Conservation (phyloP, 345 rosid genomes). For the Gossypium raimondii region DNA sequence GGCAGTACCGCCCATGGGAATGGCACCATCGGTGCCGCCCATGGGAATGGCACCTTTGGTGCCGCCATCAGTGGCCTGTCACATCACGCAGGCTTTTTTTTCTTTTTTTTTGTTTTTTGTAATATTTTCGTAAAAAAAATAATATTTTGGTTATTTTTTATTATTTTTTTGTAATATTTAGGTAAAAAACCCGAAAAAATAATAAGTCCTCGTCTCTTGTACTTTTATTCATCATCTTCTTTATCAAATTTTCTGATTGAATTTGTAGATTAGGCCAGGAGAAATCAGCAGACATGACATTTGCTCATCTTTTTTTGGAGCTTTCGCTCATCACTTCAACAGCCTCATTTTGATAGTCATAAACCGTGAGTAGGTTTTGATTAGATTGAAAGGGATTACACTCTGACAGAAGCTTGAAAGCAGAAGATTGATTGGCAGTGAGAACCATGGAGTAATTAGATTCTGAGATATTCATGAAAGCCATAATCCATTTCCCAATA, state of each 20-base stretch:
- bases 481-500: constrained; percentile 53
- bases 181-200: constrained; percentile 30
- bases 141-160: no score
- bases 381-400: constrained; percentile 51
- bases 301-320: constrained; percentile 59
- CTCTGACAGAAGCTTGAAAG: constrained; percentile 72
- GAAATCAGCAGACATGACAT: constrained; percentile 58
- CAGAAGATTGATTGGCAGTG: constrained; percentile 66
- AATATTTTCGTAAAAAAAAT: no score
- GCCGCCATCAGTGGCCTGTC: no score
- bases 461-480: constrained; percentile 74
- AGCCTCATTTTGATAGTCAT: constrained; percentile 72
- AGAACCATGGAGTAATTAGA: constrained; percentile 59
- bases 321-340: constrained; percentile 46
- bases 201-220: constrained; percentile 47
- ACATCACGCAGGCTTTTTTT: no score
- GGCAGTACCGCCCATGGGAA: no score
- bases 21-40: no score
- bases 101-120: no score
- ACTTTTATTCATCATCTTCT: constrained; percentile 37
- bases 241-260: constrained; percentile 43
- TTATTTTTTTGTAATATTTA: no score
- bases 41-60: no score
- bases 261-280: constrained; percentile 56
- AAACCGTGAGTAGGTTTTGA: constrained; percentile 64